Evolutionary conservation across 2,329 filamentous ascomycete genomes (phyloP).

Genomic region (Davidsoniella australis): DNA sequence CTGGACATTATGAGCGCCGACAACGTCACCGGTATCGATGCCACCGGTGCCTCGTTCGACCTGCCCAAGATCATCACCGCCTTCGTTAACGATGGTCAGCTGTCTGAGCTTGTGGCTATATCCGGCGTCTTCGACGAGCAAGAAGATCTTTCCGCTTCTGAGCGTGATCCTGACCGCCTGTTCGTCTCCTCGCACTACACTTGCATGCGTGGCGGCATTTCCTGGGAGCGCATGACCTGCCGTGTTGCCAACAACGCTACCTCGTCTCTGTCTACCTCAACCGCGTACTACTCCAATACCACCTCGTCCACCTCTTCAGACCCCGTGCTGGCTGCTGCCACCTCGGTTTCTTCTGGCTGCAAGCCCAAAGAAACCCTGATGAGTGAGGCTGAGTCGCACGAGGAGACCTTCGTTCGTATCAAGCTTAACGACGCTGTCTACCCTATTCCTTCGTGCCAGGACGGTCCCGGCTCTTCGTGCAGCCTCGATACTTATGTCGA

Average conservation of each 20-base stretch:
- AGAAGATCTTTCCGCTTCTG: slow-evolving; percentile 27
- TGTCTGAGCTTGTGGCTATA: slow-evolving; percentile 41
- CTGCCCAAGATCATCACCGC: slow-evolving; percentile 41
- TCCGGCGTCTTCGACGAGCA: slow-evolving; percentile 45
- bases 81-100: slow-evolving; percentile 50
- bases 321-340: neutral
- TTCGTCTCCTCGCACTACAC: slow-evolving; percentile 39
- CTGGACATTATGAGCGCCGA: slow-evolving; percentile 35
- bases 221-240: slow-evolving; percentile 46
- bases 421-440: slow-evolving; percentile 47
- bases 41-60: slow-evolving; percentile 28
- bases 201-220: slow-evolving; percentile 47
- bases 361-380: slow-evolving; percentile 7
- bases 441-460: slow-evolving; percentile 35
- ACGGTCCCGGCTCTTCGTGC: slow-evolving; percentile 38
- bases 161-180: slow-evolving; percentile 29
- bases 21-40: slow-evolving; percentile 29
- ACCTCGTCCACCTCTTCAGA: slow-evolving; percentile 10
- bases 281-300: neutral
- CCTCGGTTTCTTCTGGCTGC: slow-evolving; percentile 10
- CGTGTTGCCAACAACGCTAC: slow-evolving; percentile 9
- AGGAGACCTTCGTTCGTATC: slow-evolving; percentile 35
- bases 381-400: slow-evolving; percentile 13
- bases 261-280: slow-evolving; percentile 9
- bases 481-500: slow-evolving; percentile 27